A percentile compares a stretch with the other conserved stretches of the same genome.
Conservation (phyloP, 352 stramenopile genomes). For the Phytophthora chlamydospora region DNA sequence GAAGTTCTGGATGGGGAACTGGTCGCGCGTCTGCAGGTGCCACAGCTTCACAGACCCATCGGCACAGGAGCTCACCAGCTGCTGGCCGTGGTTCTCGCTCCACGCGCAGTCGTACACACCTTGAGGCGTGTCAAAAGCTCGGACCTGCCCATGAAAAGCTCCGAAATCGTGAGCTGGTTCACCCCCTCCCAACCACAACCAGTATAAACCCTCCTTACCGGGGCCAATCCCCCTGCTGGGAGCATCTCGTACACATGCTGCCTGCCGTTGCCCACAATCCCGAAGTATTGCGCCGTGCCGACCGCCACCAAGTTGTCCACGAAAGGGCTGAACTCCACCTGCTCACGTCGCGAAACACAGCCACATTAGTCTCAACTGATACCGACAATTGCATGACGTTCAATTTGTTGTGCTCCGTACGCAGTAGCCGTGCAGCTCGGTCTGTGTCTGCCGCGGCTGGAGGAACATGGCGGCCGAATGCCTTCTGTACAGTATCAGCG, state of each 20-base stretch:
- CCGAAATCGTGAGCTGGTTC: neutral
- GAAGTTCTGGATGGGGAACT: conserved; percentile 90
- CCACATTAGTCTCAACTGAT: neutral
- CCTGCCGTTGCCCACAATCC: conserved; percentile 91
- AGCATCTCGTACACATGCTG: conserved; percentile 86
- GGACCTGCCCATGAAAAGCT: conserved; percentile 45
- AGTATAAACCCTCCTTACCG: conserved; percentile 37
- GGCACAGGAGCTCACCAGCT: conserved; percentile 87
- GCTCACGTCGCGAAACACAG: neutral
- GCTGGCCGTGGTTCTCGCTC: conserved; percentile 88
- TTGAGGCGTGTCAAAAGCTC: conserved; percentile 90
- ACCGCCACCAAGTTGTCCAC: conserved; percentile 87
- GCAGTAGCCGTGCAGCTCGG: conserved; percentile 72
- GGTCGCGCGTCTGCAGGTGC: conserved; percentile 87
- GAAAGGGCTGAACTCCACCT: conserved; percentile 94
- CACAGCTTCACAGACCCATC: conserved; percentile 91
- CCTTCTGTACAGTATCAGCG: conserved; percentile 5
- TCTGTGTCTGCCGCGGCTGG: conserved; percentile 63
- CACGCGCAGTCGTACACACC: conserved; percentile 92
- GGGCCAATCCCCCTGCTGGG: conserved; percentile 61
- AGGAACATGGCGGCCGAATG: conserved; percentile 58
- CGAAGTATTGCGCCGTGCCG: conserved; percentile 92
- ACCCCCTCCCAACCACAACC: neutral
- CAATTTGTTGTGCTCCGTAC: conserved; percentile 28
- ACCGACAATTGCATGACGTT: neutral